Evolutionary conservation across 1,139 yeast species (phyloP).

Genomic region (Yamadazyma atlantica): DNA sequence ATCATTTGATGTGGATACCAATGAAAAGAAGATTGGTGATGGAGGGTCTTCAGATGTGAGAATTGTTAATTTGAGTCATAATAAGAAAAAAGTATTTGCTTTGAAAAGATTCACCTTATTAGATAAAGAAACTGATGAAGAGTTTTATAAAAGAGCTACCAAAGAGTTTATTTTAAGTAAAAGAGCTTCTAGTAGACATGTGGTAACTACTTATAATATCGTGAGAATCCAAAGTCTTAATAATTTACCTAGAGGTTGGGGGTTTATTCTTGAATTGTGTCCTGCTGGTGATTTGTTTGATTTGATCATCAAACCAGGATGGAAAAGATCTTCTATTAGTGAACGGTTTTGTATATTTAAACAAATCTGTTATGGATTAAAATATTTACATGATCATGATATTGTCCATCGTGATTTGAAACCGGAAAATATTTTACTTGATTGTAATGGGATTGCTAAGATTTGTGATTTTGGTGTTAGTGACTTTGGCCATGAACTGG

Average conservation of each 20-base stretch:
- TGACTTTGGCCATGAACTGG: conserved; percentile 58
- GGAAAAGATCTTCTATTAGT: conserved; percentile 42
- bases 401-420: conserved; percentile 66
- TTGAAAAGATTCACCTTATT: conserved; percentile 66
- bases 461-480: conserved; percentile 79
- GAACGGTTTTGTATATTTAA: conserved; percentile 66
- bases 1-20: conserved; percentile 54
- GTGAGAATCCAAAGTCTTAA: conserved; percentile 58
- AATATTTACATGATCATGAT: conserved; percentile 55
- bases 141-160: conserved; percentile 62
- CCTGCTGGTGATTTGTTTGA: conserved; percentile 54
- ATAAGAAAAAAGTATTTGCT: conserved; percentile 50
- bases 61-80: conserved; percentile 40
- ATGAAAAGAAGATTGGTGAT: conserved; percentile 56
- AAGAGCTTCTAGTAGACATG: conserved; percentile 53
- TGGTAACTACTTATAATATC: conserved; percentile 55
- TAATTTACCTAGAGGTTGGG: conserved; percentile 69
- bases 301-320: conserved; percentile 43
- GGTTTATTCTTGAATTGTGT: conserved; percentile 67
- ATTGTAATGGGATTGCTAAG: conserved; percentile 59
- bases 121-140: conserved; percentile 59
- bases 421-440: conserved; percentile 62
- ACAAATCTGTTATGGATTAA: conserved; percentile 53
- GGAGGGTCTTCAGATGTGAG: conserved; percentile 76
- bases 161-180: conserved; percentile 65